These are phyloP conservation scores for Orbilia brochopaga DNA, from an alignment of 2,329 filamentous ascomycete species.

Conservation along the genomic window DNA sequence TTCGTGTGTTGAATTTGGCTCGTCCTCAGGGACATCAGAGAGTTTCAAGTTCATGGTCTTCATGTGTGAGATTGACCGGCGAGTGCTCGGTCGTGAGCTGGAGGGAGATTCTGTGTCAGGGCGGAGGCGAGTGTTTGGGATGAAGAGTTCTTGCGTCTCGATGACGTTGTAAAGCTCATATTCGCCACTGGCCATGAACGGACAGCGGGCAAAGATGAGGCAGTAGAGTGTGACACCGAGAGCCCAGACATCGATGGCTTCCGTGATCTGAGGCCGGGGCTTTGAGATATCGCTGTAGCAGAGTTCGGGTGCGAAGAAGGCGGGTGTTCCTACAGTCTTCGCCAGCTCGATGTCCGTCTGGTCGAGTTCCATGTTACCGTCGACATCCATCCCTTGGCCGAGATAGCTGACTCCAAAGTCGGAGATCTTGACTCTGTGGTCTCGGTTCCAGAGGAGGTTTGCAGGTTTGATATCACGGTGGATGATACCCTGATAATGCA, in stretches of 20 bases:
- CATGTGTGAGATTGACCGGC: slow-evolving; percentile 61
- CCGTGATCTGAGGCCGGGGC: slow-evolving; percentile 78
- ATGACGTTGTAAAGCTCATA: slow-evolving; percentile 91
- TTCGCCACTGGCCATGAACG: slow-evolving; percentile 89
- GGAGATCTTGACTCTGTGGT: slow-evolving; percentile 92
- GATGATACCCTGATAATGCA: slow-evolving; percentile 85
- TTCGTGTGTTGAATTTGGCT: slow-evolving; percentile 68
- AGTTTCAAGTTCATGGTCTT: slow-evolving; percentile 52
- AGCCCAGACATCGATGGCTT: slow-evolving; percentile 97
- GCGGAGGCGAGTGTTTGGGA: slow-evolving; percentile 80
- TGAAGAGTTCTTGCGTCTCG: slow-evolving; percentile 88
- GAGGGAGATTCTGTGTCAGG: slow-evolving; percentile 59
- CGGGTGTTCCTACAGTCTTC: slow-evolving; percentile 95
- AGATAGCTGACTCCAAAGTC: slow-evolving; percentile 99
- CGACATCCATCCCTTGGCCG: slow-evolving; percentile 78
- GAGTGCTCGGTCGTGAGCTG: slow-evolving; percentile 48
- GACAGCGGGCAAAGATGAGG: slow-evolving; percentile 89
- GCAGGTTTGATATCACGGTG: slow-evolving; percentile 87
- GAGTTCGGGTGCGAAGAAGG: slow-evolving; percentile 95
- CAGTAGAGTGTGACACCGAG: slow-evolving; percentile 95
- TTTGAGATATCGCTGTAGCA: slow-evolving; percentile 73
- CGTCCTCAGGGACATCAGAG: slow-evolving; percentile 41
- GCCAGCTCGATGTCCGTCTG: slow-evolving; percentile 88
- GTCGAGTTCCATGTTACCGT: slow-evolving; percentile 81
- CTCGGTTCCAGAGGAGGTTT: slow-evolving; percentile 84